Evolutionary conservation across 2,329 filamentous ascomycete species (phyloP).

Genomic region (Ophiostoma ips): DNA sequence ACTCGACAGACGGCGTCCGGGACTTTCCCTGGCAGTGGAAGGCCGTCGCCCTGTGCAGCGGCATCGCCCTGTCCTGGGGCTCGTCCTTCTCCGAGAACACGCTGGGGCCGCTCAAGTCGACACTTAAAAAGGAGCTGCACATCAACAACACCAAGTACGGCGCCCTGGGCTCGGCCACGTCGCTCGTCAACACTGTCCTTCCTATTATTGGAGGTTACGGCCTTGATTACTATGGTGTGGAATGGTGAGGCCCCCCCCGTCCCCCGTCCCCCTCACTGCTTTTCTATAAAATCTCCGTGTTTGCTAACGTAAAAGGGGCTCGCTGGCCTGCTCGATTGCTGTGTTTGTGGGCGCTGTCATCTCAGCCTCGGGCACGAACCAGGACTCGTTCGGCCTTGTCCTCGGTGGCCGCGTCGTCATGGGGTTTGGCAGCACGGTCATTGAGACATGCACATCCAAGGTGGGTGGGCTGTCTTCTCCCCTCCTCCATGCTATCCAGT

Average conservation of each 20-base stretch:
- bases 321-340: slow-evolving; percentile 14
- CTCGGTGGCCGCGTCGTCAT: slow-evolving; percentile 16
- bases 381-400: slow-evolving; percentile 14
- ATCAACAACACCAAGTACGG: slow-evolving; percentile 17
- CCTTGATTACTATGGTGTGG: slow-evolving; percentile 17
- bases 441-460: slow-evolving; percentile 18
- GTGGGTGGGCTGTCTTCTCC: slow-evolving; percentile 6
- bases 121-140: slow-evolving; percentile 12
- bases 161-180: slow-evolving; percentile 16
- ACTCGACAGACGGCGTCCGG: neutral
- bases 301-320: slow-evolving; percentile 10
- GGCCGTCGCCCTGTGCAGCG: slow-evolving; percentile 14
- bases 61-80: slow-evolving; percentile 16
- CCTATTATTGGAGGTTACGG: slow-evolving; percentile 18
- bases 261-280: no score
- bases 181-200: slow-evolving; percentile 17
- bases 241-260: no score
- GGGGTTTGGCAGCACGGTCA: slow-evolving; percentile 18
- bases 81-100: slow-evolving; percentile 18
- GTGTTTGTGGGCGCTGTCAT: slow-evolving; percentile 16
- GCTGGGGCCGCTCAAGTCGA: slow-evolving; percentile 16
- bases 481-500: no score
- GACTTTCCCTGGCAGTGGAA: slow-evolving; percentile 17
- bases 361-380: slow-evolving; percentile 15
- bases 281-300: neutral